A percentile compares a stretch with the other conserved stretches of the same genome.
Conservation (phyloP, 208 protist genomes). For the Trypanosoma melophagium region DNA sequence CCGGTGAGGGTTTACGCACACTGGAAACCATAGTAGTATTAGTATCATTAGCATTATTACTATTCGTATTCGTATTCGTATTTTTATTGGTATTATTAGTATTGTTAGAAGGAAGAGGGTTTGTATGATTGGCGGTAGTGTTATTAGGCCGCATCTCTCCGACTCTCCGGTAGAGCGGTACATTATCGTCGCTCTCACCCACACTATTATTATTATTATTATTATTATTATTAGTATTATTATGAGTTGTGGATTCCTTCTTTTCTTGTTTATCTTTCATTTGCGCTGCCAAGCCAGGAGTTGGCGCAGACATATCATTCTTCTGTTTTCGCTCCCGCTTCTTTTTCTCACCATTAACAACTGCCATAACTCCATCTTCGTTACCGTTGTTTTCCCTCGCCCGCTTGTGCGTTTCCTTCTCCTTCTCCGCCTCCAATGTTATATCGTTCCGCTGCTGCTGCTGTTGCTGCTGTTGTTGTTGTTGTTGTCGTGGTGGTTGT, state of each 20-base stretch:
- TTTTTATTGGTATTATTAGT: no score
- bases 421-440: slow-evolving; percentile 11
- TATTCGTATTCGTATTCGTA: no score
- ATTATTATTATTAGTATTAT: slow-evolving; percentile 12
- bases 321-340: neutral
- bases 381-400: neutral
- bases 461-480: slow-evolving; percentile 12
- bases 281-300: no score
- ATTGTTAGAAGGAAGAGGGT: no score
- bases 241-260: no score
- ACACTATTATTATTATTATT: slow-evolving; percentile 3
- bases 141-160: neutral
- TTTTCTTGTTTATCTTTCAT: neutral
- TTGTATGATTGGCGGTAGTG: no score
- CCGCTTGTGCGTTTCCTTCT: slow-evolving; percentile 3
- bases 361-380: neutral
- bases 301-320: neutral
- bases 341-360: slow-evolving; percentile 3
- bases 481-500: slow-evolving; percentile 16
- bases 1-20: no score
- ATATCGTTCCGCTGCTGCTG: neutral
- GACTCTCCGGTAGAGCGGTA: neutral
- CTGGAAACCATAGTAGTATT: no score
- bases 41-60: no score
- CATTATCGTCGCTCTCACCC: neutral